phyloP scores from a whole-genome alignment of 345 rosid species.

The Draba incana region DNA sequence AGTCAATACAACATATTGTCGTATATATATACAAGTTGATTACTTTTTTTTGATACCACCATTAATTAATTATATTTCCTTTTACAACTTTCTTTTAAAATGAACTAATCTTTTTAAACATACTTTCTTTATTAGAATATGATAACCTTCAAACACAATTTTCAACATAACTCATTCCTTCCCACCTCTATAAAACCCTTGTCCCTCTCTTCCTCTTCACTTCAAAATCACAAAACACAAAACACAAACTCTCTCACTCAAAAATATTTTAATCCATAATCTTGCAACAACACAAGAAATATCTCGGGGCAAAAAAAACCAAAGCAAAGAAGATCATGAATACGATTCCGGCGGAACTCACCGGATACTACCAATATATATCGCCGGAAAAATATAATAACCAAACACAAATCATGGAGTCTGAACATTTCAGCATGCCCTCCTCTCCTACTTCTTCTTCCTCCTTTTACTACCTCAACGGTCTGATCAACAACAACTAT shows the following conservation, averaged over 20 bases:
- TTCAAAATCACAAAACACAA: slow-evolving; percentile 37
- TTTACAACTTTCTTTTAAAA: slow-evolving; percentile 9
- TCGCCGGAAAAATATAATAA: slow-evolving; percentile 46
- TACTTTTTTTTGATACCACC: slow-evolving; percentile 12
- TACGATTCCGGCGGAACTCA: slow-evolving; percentile 61
- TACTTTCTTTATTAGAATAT: slow-evolving; percentile 20
- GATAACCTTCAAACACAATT: slow-evolving; percentile 7
- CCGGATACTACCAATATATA: slow-evolving; percentile 52
- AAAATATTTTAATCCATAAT: slow-evolving; percentile 6
- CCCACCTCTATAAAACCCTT: slow-evolving; percentile 57
- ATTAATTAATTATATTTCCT: slow-evolving; percentile 7
- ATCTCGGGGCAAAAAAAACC: neutral
- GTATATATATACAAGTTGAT: slow-evolving; percentile 5
- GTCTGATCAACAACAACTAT: slow-evolving; percentile 46
- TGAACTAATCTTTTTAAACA: slow-evolving; percentile 6
- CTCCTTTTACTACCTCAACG: slow-evolving; percentile 47
- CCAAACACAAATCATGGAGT: slow-evolving; percentile 30
- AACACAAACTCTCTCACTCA: slow-evolving; percentile 28
- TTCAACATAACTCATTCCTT: slow-evolving; percentile 22
- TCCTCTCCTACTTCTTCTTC: slow-evolving; percentile 46
- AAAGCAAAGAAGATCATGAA: slow-evolving; percentile 36
- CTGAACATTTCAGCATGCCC: slow-evolving; percentile 47
- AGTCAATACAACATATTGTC: slow-evolving; percentile 3
- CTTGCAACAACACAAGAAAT: neutral
- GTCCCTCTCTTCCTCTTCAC: slow-evolving; percentile 38